Conservation (phyloP, 2,329 filamentous ascomycete genomes). For the Bipolaris victoriae region DNA sequence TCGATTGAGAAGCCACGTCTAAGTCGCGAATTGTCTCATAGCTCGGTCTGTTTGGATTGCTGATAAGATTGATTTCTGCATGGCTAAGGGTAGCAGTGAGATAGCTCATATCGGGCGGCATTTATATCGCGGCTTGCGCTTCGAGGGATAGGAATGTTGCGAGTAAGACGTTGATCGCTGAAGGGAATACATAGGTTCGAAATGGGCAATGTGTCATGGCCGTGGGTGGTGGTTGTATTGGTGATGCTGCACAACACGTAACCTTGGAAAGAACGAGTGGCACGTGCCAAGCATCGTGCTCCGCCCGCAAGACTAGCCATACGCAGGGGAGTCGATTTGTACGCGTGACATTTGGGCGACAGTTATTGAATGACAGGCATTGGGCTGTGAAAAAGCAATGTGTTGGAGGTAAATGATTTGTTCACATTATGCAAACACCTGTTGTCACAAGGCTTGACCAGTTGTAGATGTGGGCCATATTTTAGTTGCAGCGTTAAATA, state of each 20-base stretch:
- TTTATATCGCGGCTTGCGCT: constrained; percentile 27
- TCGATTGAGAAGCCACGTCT: constrained; percentile 7
- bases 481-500: background rate
- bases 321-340: background rate
- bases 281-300: constrained; percentile 16
- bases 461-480: background rate
- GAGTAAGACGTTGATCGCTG: constrained; percentile 13
- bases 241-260: constrained; percentile 19
- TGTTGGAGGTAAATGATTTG: background rate
- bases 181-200: constrained; percentile 27
- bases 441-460: background rate
- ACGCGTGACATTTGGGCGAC: background rate
- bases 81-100: constrained; percentile 30
- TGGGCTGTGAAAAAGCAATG: background rate
- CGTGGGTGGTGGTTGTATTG: constrained; percentile 19
- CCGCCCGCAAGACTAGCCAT: background rate
- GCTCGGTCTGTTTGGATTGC: constrained; percentile 26
- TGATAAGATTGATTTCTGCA: constrained; percentile 32
- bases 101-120: constrained; percentile 34
- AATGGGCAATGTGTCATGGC: constrained; percentile 23
- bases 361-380: background rate
- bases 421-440: background rate
- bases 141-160: constrained; percentile 18
- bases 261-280: constrained; percentile 16
- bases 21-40: constrained; percentile 22